Percentiles rank a stretch among this genome's conserved stretches.
These are phyloP conservation scores for Aaosphaeria arxii DNA, from an alignment of 2,329 filamentous ascomycete genomes.

Conservation along the genomic window DNA sequence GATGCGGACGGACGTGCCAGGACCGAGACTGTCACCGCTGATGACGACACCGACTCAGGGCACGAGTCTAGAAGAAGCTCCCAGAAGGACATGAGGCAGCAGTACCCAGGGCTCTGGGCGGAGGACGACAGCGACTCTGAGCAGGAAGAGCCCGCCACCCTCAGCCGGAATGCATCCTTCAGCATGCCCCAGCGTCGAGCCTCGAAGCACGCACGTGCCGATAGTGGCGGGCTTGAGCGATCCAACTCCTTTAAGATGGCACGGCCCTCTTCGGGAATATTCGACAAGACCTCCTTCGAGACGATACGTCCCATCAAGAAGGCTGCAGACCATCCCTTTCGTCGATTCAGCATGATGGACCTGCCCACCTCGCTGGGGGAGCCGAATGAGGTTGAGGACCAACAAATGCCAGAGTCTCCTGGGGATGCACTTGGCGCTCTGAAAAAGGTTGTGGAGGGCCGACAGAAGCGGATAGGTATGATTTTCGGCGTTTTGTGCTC, in stretches of 20 bases:
- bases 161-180: conserved; percentile 37
- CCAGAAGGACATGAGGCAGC: conserved; percentile 25
- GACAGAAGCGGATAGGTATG: conserved; percentile 35
- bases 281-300: conserved; percentile 32
- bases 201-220: conserved; percentile 34
- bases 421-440: conserved; percentile 40
- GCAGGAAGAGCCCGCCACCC: conserved; percentile 26
- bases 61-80: conserved; percentile 20
- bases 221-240: conserved; percentile 25
- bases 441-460: conserved; percentile 39
- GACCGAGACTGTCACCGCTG: conserved; percentile 42
- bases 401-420: conserved; percentile 26
- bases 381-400: conserved; percentile 16
- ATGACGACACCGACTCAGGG: conserved; percentile 33
- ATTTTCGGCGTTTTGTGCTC: not conserved
- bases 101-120: conserved; percentile 46
- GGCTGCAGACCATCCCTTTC: conserved; percentile 18
- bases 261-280: conserved; percentile 23
- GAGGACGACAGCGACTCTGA: conserved; percentile 40
- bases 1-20: conserved; percentile 48
- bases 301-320: conserved; percentile 19
- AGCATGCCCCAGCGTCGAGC: conserved; percentile 28
- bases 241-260: conserved; percentile 32
- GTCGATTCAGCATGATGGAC: conserved; percentile 33
- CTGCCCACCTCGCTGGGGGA: conserved; percentile 23